phyloP scores from a whole-genome alignment of 495 filamentous ascomycete species.

The Xylaria telfairii region DNA sequence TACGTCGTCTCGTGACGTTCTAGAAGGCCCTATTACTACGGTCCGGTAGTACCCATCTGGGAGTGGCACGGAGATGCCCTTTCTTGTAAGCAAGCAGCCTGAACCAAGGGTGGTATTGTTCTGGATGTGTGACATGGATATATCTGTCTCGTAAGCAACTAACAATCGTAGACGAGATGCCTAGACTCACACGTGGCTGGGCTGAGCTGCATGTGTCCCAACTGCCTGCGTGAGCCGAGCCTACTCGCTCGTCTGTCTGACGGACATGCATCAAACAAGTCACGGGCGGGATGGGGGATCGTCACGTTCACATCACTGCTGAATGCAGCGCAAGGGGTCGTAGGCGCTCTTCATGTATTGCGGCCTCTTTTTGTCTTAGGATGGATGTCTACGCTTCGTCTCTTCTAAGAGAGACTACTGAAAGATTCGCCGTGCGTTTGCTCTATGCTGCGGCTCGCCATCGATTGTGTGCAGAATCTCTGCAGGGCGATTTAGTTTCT shows the following conservation, averaged over 20 bases:
- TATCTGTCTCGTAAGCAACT: background rate
- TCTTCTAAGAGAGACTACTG: constrained; percentile 13
- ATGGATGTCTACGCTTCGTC: constrained; percentile 22
- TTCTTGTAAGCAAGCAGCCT: background rate
- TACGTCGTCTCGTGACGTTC: background rate
- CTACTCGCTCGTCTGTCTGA: background rate
- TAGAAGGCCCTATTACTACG: background rate
- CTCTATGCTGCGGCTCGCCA: constrained; percentile 17
- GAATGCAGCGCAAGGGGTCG: constrained; percentile 15
- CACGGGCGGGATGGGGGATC: background rate
- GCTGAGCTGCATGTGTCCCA: constrained; percentile 7
- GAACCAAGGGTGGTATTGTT: background rate
- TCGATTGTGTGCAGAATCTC: constrained; percentile 13
- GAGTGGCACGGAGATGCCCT: background rate
- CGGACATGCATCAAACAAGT: constrained; percentile 1
- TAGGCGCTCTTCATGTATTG: constrained; percentile 16
- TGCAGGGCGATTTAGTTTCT: background rate
- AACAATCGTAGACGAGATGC: background rate
- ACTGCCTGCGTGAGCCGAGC: background rate
- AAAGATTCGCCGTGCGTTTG: constrained; percentile 4
- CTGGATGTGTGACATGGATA: constrained; percentile 1
- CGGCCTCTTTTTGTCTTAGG: constrained; percentile 10
- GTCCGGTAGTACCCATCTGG: background rate
- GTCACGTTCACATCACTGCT: constrained; percentile 12
- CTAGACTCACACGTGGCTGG: constrained; percentile 12